These are phyloP conservation scores for Cercophora sp. DNA, from an alignment of 495 filamentous ascomycete species.

Conservation along the genomic window DNA sequence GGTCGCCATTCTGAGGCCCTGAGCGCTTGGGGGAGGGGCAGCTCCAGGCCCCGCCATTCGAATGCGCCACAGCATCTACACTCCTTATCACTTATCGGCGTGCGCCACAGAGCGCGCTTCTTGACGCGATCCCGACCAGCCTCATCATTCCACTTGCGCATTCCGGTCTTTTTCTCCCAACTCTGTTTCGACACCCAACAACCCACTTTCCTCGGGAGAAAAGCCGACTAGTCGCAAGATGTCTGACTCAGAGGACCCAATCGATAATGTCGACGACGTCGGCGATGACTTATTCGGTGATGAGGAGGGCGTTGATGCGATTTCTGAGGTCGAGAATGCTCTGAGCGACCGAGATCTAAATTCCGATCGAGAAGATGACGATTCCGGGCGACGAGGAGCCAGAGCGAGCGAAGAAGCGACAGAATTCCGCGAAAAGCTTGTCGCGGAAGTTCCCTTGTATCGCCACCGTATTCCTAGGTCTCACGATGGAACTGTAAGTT, in stretches of 20 bases:
- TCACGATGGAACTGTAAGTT: slow-evolving; percentile 59
- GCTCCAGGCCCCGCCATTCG: too few species aligned
- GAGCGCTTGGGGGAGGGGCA: too few species aligned
- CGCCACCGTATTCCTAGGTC: slow-evolving; percentile 66
- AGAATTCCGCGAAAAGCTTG: slow-evolving; percentile 47
- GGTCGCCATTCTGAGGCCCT: slow-evolving; percentile 9
- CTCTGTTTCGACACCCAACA: not conserved
- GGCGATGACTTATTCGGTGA: slow-evolving; percentile 67
- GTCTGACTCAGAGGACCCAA: slow-evolving; percentile 48
- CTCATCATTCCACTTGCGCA: not conserved
- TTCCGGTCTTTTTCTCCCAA: not conserved
- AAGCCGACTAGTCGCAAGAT: slow-evolving; percentile 35
- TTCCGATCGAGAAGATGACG: slow-evolving; percentile 68
- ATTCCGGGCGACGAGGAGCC: slow-evolving; percentile 24
- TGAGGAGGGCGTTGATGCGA: slow-evolving; percentile 35
- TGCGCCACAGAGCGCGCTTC: too few species aligned
- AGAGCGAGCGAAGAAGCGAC: slow-evolving; percentile 43
- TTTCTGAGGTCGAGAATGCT: slow-evolving; percentile 27
- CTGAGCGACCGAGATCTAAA: slow-evolving; percentile 70
- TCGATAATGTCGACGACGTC: slow-evolving; percentile 48
- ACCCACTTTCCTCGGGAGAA: slow-evolving; percentile 27
- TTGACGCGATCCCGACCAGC: not conserved
- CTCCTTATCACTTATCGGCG: too few species aligned
- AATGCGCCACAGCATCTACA: slow-evolving; percentile 3
- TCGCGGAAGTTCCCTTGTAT: slow-evolving; percentile 57